Conservation (phyloP, 257 asterid genomes). For the Przewalskia tangutica region DNA sequence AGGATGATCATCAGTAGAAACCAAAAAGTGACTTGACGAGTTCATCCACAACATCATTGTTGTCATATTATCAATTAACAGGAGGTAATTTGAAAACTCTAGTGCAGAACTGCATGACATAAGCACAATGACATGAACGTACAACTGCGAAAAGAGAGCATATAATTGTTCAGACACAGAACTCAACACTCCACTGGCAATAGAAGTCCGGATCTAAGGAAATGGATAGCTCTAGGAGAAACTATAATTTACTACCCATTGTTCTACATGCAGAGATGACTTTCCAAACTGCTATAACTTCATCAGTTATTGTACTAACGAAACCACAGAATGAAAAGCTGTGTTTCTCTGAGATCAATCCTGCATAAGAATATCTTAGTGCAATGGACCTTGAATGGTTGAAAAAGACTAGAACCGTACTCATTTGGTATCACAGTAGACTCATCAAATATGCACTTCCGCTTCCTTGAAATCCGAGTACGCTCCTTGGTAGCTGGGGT, state of each 20-base stretch:
- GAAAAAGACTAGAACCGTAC: slow-evolving; percentile 27
- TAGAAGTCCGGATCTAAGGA: background rate
- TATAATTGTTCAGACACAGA: background rate
- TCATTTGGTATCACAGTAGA: slow-evolving; percentile 30
- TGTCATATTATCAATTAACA: background rate
- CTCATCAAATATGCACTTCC: slow-evolving; percentile 39
- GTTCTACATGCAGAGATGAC: background rate
- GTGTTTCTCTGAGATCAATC: background rate
- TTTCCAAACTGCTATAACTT: background rate
- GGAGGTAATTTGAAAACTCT: background rate
- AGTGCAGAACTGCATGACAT: background rate
- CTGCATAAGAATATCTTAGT: background rate
- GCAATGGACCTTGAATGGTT: background rate
- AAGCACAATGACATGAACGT: background rate
- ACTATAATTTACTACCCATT: background rate
- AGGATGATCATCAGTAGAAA: background rate
- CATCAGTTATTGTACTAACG: background rate
- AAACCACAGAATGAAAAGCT: background rate
- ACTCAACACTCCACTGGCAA: background rate
- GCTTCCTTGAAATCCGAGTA: slow-evolving; percentile 39
- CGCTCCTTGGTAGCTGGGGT: slow-evolving; percentile 71
- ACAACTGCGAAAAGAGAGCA: background rate
- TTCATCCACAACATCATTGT: background rate
- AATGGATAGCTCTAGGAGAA: background rate
- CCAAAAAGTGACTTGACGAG: background rate